Evolutionary conservation across 2,329 filamentous ascomycete species (phyloP).

Genomic region (Colletotrichum graminicola): DNA sequence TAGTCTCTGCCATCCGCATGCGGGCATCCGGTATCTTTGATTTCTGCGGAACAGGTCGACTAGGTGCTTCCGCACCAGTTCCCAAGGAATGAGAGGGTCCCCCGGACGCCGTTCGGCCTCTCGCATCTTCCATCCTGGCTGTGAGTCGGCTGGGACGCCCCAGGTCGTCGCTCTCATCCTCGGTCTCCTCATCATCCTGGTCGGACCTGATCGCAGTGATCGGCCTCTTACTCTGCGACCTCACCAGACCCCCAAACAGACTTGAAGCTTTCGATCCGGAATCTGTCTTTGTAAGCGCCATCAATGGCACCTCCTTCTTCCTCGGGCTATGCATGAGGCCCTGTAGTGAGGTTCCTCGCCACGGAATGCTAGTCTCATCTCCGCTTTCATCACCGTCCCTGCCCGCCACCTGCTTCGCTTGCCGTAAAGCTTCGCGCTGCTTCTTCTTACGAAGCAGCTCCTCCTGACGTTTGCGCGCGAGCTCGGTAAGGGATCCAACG

Average conservation of each 20-base stretch:
- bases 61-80: neutral
- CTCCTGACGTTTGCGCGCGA: conserved; percentile 52
- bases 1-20: neutral
- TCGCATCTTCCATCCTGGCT: neutral
- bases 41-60: neutral
- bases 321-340: conserved; percentile 59
- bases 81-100: neutral
- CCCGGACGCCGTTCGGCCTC: no score
- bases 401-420: conserved; percentile 39
- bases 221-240: conserved; percentile 26
- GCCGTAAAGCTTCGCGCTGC: conserved; percentile 51
- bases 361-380: conserved; percentile 47
- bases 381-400: conserved; percentile 47
- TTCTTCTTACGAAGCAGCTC: conserved; percentile 51
- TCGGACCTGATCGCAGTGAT: conserved; percentile 36
- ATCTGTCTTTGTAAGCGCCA: conserved; percentile 45
- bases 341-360: conserved; percentile 52
- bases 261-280: conserved; percentile 47
- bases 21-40: neutral
- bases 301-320: conserved; percentile 46
- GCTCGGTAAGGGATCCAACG: conserved; percentile 54
- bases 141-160: neutral
- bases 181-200: conserved; percentile 1
- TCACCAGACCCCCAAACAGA: conserved; percentile 43
- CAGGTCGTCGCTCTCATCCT: conserved; percentile 38